Conservation (phyloP, 129 eudicot species). For the Heracleum sosnowskyi region DNA sequence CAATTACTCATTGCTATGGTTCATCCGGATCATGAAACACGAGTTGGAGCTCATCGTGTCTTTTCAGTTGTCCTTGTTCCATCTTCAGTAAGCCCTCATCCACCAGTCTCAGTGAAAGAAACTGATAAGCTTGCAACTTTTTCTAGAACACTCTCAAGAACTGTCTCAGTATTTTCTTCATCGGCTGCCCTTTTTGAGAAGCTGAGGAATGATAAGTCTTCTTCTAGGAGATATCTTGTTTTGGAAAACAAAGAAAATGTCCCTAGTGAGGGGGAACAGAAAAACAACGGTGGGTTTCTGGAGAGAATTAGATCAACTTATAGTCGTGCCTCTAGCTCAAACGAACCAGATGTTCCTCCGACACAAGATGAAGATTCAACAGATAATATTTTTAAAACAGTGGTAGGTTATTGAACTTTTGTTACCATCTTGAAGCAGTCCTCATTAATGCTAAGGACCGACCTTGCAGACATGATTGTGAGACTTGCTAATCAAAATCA, state of each 20-base stretch:
- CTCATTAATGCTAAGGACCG: neutral
- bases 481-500: neutral
- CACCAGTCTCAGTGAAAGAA: slow-evolving; percentile 20
- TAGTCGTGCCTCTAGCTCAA: slow-evolving; percentile 60
- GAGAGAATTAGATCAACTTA: slow-evolving; percentile 63
- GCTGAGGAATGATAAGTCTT: slow-evolving; percentile 46
- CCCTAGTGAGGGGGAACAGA: slow-evolving; percentile 23
- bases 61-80: slow-evolving; percentile 98
- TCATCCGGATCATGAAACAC: slow-evolving; percentile 82
- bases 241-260: slow-evolving; percentile 19
- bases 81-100: slow-evolving; percentile 67
- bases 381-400: slow-evolving; percentile 32
- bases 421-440: neutral
- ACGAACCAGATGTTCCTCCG: slow-evolving; percentile 17
- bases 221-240: slow-evolving; percentile 32
- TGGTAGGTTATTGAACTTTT: slow-evolving; percentile 36
- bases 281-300: slow-evolving; percentile 42
- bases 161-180: slow-evolving; percentile 94
- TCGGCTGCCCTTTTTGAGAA: slow-evolving; percentile 96
- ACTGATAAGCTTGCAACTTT: slow-evolving; percentile 37
- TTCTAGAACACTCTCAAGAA: slow-evolving; percentile 77
- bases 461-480: neutral
- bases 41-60: slow-evolving; percentile 87
- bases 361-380: slow-evolving; percentile 30
- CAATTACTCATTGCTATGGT: slow-evolving; percentile 93